Base-by-base conservation (phyloP, 805 yeast genomes). In the Kuraishia cidri region DNA sequence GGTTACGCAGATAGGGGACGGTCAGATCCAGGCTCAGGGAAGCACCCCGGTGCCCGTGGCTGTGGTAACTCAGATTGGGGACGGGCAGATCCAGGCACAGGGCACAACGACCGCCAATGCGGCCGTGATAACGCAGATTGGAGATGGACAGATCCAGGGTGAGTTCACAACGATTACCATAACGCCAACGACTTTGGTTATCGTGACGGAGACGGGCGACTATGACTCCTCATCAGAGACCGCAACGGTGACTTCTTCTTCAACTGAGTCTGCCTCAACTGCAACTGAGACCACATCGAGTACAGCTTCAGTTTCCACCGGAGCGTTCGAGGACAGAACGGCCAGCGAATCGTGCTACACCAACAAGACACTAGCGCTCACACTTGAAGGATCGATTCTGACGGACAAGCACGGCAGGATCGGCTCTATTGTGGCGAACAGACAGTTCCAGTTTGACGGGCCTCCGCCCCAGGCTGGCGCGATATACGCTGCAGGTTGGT, bases 391-490 rank as follows among this genome's bases (percentile, higher is more conserved):
- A 14, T 58, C 75, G 43, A 48, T 72, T 31, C 63, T 81, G 47
- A 67, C 61, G 9, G 90, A 80, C 48, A 51, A 67, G 23, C 43
- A 61, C 39, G 81, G 81, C 30, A 75, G 90, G 69, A 59, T 80
- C 43, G 88, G 88, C 45, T 72, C 86, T 32, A 78, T 80, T 58
- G 90, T 80, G 46, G 77, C 87, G 34, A 80, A 79, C 76, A 69
- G 81, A 65, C 90, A 80, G 64, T 75, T 78, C 70, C 85, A 77
- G 61, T 77, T 76, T 51, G 84, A 79, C 52, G 84, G 84, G 52
- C 83, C 83, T 37, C 79, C 83, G 62, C 87, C 88, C 50, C 90
- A 80, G 66, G 84, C 81, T 22, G 83, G 82, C 58, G 67, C 82
- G 37, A 69, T 75, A 45, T 72, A 67, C 48, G 79, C 82, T 41